phyloP scores from a whole-genome alignment of 139 green algal genomes.

The Picochlorum sp. region DNA sequence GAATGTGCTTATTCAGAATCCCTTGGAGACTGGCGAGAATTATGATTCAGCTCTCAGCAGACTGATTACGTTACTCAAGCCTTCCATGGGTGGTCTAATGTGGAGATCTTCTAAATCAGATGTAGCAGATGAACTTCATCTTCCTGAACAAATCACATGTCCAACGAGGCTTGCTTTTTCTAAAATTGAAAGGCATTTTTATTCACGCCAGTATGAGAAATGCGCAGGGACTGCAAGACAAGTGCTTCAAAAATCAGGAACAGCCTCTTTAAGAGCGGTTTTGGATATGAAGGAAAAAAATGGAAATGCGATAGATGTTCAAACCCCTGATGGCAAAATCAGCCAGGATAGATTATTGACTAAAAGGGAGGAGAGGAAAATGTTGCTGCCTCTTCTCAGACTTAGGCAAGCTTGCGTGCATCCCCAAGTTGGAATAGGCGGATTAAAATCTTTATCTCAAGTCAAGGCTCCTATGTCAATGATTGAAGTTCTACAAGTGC shows the following conservation, averaged over 20 bases:
- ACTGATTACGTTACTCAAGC: slow-evolving; percentile 35
- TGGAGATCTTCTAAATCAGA: slow-evolving; percentile 76
- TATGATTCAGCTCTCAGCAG: background rate
- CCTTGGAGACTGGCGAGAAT: slow-evolving; percentile 24
- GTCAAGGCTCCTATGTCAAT: slow-evolving; percentile 60
- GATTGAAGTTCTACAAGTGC: slow-evolving; percentile 63
- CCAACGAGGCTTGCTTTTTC: slow-evolving; percentile 49
- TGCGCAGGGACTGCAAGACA: slow-evolving; percentile 32
- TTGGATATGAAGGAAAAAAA: background rate
- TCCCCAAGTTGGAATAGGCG: slow-evolving; percentile 66
- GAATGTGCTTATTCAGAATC: slow-evolving; percentile 32
- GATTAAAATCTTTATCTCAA: slow-evolving; percentile 40
- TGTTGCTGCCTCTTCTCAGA: slow-evolving; percentile 58
- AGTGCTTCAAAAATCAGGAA: slow-evolving; percentile 23
- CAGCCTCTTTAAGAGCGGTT: background rate
- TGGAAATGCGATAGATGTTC: too few species aligned
- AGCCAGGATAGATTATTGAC: slow-evolving; percentile 28
- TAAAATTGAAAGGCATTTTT: slow-evolving; percentile 82
- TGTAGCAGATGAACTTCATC: slow-evolving; percentile 63
- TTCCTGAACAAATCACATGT: slow-evolving; percentile 56
- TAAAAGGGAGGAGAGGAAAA: slow-evolving; percentile 29
- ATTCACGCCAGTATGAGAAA: slow-evolving; percentile 57
- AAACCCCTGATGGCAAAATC: background rate
- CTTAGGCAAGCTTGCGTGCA: slow-evolving; percentile 87
- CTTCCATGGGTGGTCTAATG: slow-evolving; percentile 57